Percentiles rank a stretch among this genome's conserved stretches.
Evolutionary conservation across 345 rosid species (phyloP).

Genomic region (Citrus glauca): DNA sequence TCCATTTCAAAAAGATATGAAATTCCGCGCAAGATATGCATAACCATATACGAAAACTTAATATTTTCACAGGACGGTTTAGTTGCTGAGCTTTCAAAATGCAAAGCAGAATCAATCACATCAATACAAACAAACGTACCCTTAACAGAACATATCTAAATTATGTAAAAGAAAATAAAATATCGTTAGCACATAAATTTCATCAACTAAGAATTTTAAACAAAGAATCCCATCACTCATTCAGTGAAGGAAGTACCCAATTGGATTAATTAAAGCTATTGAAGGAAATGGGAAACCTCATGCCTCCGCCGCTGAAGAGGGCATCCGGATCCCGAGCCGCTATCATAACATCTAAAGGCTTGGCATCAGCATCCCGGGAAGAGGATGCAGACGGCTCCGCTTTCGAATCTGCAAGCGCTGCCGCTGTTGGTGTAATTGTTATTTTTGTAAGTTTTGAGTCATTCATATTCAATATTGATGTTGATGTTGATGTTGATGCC

Average conservation of each 20-base stretch:
- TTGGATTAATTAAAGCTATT: not conserved
- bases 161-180: too few relatives aligned
- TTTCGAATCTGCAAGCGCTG: not conserved
- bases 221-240: not conserved
- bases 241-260: not conserved
- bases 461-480: not conserved
- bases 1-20: too few relatives aligned
- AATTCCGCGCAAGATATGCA: not conserved
- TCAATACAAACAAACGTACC: not conserved
- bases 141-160: not conserved
- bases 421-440: not conserved
- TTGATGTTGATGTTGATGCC: not conserved
- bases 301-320: constrained; percentile 48
- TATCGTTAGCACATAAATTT: not conserved
- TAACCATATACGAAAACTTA: not conserved
- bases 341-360: constrained; percentile 18
- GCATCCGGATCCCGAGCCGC: constrained; percentile 27
- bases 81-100: not conserved
- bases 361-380: constrained; percentile 25
- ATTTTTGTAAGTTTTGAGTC: not conserved
- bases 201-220: not conserved
- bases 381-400: not conserved
- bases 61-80: not conserved
- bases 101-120: not conserved
- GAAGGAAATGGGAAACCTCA: constrained; percentile 28